Percentiles rank a stretch among this genome's conserved stretches.
Evolutionary conservation across 805 yeast species (phyloP).

Genomic region (Pichia californica): DNA sequence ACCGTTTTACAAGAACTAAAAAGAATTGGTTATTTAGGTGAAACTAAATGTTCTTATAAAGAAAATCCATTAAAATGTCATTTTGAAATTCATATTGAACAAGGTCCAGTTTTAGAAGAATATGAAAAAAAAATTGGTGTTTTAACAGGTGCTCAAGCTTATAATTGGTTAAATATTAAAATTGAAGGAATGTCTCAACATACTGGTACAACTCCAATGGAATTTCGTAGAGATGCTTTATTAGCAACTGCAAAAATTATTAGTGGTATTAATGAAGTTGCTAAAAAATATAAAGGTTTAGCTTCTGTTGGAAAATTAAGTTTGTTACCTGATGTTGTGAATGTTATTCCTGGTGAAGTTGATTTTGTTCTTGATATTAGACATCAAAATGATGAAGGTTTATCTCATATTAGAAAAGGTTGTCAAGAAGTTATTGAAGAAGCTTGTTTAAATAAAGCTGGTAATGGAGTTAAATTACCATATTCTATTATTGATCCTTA

Average conservation of each 20-base stretch:
- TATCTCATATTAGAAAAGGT: constrained; percentile 33
- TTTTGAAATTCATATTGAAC: constrained; percentile 72
- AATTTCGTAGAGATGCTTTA: constrained; percentile 54
- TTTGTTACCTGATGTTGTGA: constrained; percentile 54
- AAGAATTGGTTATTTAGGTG: constrained; percentile 60
- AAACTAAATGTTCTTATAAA: constrained; percentile 38
- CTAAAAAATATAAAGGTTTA: constrained; percentile 44
- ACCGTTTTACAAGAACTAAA: constrained; percentile 48
- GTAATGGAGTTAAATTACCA: constrained; percentile 35
- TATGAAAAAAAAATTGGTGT: constrained; percentile 53
- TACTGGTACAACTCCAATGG: constrained; percentile 68
- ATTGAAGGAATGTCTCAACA: constrained; percentile 62
- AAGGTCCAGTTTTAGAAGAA: constrained; percentile 64
- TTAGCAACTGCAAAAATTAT: constrained; percentile 54
- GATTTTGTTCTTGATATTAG: constrained; percentile 57
- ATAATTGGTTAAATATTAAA: constrained; percentile 52
- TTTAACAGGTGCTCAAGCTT: constrained; percentile 62
- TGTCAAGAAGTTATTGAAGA: constrained; percentile 27
- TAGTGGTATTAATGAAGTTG: constrained; percentile 48
- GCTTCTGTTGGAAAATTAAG: constrained; percentile 54
- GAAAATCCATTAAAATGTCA: constrained; percentile 58
- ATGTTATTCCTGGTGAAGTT: constrained; percentile 60
- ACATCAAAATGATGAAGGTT: constrained; percentile 41
- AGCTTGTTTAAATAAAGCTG: constrained; percentile 22
- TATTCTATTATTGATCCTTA: constrained; percentile 37